Conservation (phyloP, 164 flowering plant species). For the Macadamia integrifolia region DNA sequence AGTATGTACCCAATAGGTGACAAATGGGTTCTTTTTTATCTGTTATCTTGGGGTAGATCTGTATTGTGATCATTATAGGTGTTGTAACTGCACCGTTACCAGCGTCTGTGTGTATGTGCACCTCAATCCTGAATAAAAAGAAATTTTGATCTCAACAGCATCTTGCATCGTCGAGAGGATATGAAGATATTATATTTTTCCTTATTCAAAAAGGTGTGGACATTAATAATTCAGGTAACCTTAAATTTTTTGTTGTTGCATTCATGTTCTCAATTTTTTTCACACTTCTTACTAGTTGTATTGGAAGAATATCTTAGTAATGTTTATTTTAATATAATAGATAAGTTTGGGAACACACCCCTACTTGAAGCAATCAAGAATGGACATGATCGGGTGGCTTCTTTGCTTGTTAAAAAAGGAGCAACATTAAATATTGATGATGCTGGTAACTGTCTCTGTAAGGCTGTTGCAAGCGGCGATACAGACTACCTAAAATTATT, state of each 20-base stretch:
- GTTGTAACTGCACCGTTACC: background rate
- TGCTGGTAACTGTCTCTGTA: constrained; percentile 65
- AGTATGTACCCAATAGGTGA: background rate
- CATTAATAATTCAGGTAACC: constrained; percentile 41
- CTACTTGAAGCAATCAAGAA: constrained; percentile 77
- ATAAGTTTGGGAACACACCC: constrained; percentile 85
- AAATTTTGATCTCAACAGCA: constrained; percentile 41
- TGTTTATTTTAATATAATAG: constrained; percentile 25
- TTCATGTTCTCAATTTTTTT: background rate
- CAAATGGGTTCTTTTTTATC: background rate
- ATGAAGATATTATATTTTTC: constrained; percentile 41
- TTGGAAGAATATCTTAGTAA: background rate
- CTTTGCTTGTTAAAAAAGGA: constrained; percentile 59
- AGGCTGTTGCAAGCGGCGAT: constrained; percentile 61
- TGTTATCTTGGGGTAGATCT: background rate
- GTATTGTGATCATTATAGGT: background rate
- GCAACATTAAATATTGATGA: constrained; percentile 57
- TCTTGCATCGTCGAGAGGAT: constrained; percentile 70
- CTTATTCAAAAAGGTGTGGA: constrained; percentile 50
- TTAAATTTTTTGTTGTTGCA: background rate
- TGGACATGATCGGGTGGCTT: constrained; percentile 73
- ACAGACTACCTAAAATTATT: constrained; percentile 61
- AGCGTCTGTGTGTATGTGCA: background rate
- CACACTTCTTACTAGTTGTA: background rate
- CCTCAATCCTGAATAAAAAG: background rate